Base-by-base conservation (phyloP, 2,329 filamentous ascomycete genomes). In the Penicillium sp. region DNA sequence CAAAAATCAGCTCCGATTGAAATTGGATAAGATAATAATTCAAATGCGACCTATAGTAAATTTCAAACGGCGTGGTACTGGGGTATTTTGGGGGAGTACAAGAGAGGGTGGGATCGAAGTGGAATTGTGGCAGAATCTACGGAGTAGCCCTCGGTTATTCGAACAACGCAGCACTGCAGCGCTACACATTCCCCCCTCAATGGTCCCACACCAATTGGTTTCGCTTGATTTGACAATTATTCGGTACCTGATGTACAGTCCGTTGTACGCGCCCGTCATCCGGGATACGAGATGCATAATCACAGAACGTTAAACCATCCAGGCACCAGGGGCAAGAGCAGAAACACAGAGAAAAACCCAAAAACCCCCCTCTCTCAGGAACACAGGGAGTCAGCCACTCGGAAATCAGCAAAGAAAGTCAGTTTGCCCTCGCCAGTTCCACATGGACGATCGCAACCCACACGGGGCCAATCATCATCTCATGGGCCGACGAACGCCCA, bases 361-460 rank as follows among this genome's bases (percentile, higher is more conserved):
- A 27, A 27, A 27, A 27, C 24, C 8, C 24, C 24, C 8, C 24
- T 27, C 24, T 36, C 29, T 34, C 41, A 53, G 50, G 40, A 44
- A 54, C 51, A 39, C 32, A 32, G 24, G 29, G 38, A 7, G 38
- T 39, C 40, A 48, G 24, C 39, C 34, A 41, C 42, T n/a, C 18
- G 27, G 43, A 31, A 42, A 43, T 40, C 16, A 13, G 13, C 14
- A 29, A 44, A 44, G 34, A 43, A 34, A 29, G 6, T 9, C 38
- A 50, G 11, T 45, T 49, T 32, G 34, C 16, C 45, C 34, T 53
- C 46, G 51, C 24, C 40, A 48, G 44, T 36, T 40, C 51, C 51
- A 54, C 51, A 49, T 53, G 40, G 46, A 27, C 44, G 41, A 50
- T 54, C 51, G 16, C n/a, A 44, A 38, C 24, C 45, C 45, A 53